These are phyloP conservation scores for Pueraria montana DNA, from an alignment of 306 rosid genomes.

Conservation along the genomic window DNA sequence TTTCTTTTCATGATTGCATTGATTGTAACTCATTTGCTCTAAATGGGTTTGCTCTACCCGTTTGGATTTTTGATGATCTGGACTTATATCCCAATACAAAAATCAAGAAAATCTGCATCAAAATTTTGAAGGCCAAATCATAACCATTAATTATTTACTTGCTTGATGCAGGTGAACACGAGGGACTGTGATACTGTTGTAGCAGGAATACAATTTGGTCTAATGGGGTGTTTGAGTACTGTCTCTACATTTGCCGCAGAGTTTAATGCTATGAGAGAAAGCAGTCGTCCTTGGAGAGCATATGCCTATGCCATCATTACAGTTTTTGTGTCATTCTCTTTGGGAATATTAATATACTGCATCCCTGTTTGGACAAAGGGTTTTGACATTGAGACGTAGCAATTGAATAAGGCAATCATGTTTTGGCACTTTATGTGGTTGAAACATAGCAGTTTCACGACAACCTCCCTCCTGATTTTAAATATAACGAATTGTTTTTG, in stretches of 20 bases:
- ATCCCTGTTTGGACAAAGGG: conserved; percentile 77
- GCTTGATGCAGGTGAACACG: conserved; percentile 64
- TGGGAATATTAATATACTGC: conserved; percentile 75
- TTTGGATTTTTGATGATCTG: background rate
- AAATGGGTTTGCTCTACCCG: background rate
- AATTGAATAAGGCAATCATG: background rate
- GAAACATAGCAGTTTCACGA: background rate
- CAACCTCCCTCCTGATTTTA: conserved; percentile 1
- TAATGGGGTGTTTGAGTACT: conserved; percentile 88
- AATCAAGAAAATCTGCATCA: background rate
- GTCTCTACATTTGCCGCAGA: conserved; percentile 88
- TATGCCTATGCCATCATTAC: conserved; percentile 72
- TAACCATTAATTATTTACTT: conserved; percentile 9
- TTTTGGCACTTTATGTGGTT: background rate
- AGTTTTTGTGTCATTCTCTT: conserved; percentile 60
- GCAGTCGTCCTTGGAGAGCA: conserved; percentile 77
- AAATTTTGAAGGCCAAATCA: conserved; percentile 5
- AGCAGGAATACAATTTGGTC: conserved; percentile 74
- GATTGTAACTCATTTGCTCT: background rate
- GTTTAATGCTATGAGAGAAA: conserved; percentile 85
- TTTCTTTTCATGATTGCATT: background rate
- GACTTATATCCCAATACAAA: background rate
- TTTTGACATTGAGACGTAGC: conserved; percentile 44
- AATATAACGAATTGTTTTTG: background rate
- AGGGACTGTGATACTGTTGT: conserved; percentile 63